These are phyloP conservation scores for Metschnikowia dekortorum DNA, from an alignment of 805 yeast species.

Conservation along the genomic window DNA sequence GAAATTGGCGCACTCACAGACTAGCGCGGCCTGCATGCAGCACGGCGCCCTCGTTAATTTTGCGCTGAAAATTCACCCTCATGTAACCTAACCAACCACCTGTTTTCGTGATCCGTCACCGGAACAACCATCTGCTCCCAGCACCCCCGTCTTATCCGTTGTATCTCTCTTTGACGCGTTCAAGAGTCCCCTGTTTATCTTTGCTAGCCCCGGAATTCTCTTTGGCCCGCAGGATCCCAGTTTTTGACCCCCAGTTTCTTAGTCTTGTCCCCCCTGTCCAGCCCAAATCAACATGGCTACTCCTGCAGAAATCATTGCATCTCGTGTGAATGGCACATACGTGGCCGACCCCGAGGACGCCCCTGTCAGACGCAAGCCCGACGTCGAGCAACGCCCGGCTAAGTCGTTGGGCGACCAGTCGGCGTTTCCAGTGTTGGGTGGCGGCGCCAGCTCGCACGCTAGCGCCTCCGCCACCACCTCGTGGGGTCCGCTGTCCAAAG, in stretches of 20 bases:
- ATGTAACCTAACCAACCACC: background rate
- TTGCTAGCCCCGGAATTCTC: background rate
- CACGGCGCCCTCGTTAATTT: background rate
- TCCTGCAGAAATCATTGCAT: conserved; percentile 48
- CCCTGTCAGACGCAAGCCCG: conserved; percentile 3
- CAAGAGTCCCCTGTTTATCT: background rate
- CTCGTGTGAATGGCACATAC: conserved; percentile 33
- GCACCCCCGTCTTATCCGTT: background rate
- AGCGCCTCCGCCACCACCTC: conserved; percentile 25
- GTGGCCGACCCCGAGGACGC: conserved; percentile 10
- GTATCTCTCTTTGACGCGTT: background rate
- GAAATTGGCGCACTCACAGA: background rate
- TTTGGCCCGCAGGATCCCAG: background rate
- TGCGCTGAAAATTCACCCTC: background rate
- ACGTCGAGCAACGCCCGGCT: conserved; percentile 17
- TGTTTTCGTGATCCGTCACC: background rate
- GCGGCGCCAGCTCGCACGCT: conserved; percentile 20
- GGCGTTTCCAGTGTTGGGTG: conserved; percentile 67
- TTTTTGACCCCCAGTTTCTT: conserved; percentile 2
- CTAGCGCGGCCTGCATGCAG: background rate
- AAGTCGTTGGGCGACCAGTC: conserved; percentile 48
- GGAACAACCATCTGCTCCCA: background rate
- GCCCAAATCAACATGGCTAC: conserved; percentile 30
- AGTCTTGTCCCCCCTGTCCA: background rate
- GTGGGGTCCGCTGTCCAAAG: conserved; percentile 39